These are phyloP conservation scores for Kalaharituber pfeilii DNA, from an alignment of 2,329 filamentous ascomycete species.

Conservation along the genomic window DNA sequence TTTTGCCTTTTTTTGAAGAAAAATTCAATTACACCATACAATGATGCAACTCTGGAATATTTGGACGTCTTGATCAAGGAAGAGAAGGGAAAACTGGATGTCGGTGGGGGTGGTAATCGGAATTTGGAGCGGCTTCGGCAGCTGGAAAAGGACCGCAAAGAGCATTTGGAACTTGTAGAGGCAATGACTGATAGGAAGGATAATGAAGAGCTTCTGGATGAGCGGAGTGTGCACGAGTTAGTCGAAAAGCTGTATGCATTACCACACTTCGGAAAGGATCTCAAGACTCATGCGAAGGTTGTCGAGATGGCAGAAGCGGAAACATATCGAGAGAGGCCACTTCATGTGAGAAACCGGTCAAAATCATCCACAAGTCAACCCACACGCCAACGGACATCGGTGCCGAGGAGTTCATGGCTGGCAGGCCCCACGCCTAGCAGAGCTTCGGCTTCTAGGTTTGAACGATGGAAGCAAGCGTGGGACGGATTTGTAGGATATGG, in stretches of 20 bases:
- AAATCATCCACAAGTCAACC: no score
- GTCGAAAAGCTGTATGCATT: constrained; percentile 21
- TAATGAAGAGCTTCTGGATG: constrained; percentile 8
- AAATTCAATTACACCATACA: constrained; percentile 28
- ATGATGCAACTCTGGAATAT: constrained; percentile 29
- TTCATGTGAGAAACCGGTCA: constrained; percentile 10
- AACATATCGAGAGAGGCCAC: constrained; percentile 18
- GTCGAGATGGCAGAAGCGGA: constrained; percentile 16
- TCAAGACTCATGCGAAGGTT: constrained; percentile 14
- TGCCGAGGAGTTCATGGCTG: no score
- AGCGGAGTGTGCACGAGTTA: constrained; percentile 15
- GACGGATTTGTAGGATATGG: no score
- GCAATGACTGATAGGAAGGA: constrained; percentile 16
- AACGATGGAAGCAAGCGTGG: no score
- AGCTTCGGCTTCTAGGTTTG: no score
- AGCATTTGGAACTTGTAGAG: constrained; percentile 19
- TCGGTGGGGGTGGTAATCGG: no score
- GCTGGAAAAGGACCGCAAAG: constrained; percentile 17
- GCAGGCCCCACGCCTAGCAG: no score
- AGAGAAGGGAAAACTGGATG: constrained; percentile 25
- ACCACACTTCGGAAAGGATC: constrained; percentile 20
- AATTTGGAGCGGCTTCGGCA: constrained; percentile 18
- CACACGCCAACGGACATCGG: no score
- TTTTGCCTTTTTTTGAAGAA: constrained; percentile 29
- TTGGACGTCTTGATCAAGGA: constrained; percentile 28